Percentiles rank a stretch among this genome's conserved stretches.
These are phyloP conservation scores for Cinnamomum micranthum DNA, from an alignment of 164 flowering plant genomes.

Conservation along the genomic window DNA sequence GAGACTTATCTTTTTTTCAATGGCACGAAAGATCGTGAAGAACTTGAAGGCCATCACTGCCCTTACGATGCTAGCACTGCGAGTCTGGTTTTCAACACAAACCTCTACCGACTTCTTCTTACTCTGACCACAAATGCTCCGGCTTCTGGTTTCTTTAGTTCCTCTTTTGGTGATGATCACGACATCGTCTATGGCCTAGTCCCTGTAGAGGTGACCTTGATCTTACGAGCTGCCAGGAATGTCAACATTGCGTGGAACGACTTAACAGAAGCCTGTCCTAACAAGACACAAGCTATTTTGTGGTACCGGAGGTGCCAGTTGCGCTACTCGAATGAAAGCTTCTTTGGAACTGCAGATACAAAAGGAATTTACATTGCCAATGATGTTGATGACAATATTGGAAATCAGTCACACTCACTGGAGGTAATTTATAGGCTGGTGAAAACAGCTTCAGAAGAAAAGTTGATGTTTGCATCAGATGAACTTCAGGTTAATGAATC, in stretches of 20 bases:
- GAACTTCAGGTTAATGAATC: too few species aligned
- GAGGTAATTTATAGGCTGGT: too few species aligned
- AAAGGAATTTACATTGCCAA: too few species aligned
- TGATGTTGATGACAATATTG: too few species aligned
- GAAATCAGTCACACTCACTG: too few species aligned
- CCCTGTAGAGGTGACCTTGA: conserved; percentile 1
- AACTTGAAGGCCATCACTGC: too few species aligned
- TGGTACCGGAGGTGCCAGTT: neutral
- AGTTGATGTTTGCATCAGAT: too few species aligned
- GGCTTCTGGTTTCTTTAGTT: neutral
- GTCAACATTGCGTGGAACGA: neutral
- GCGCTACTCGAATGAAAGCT: neutral
- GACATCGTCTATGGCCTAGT: conserved; percentile 2
- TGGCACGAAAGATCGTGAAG: neutral
- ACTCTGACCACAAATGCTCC: neutral
- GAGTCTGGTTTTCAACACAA: neutral
- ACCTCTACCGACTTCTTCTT: neutral
- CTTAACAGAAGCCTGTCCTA: neutral
- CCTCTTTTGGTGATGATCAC: neutral
- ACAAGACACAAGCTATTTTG: neutral
- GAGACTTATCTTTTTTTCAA: neutral
- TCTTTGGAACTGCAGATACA: neutral
- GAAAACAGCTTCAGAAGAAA: too few species aligned
- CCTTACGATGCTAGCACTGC: too few species aligned
- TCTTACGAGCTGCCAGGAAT: neutral